Base-by-base conservation (phyloP, 257 asterid genomes). In the Solanum ahanhuiri region DNA sequence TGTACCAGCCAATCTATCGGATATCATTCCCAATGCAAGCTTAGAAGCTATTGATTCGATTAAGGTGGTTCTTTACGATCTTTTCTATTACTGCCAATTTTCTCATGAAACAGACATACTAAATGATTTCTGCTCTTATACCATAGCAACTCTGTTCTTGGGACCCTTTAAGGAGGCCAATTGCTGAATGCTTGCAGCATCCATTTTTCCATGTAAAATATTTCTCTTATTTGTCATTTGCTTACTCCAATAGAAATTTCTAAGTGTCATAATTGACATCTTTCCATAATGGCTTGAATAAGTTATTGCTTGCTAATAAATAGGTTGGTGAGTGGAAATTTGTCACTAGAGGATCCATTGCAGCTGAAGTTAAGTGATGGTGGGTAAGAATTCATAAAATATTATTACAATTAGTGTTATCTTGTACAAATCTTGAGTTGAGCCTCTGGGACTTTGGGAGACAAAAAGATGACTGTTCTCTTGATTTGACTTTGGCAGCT, bases 131-230 rank as follows among this genome's bases (percentile, higher is more conserved):
- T 43, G 5, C 51, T 43, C 15, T 43, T 15, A 43, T 14, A 48
- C 58, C 12, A 33, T 93, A 96, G 98, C 95, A 95, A 94, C 96
- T 96, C 73, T 92, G 91, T 84, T 93, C 99, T 9, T 96, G 99
- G 98, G 98, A 96, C 91, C 97, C 98, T 22, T 87, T 89, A 51
- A 91, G 92, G 93, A 92, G 99, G 91, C 98, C 98, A 81, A 91
- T 96, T 20, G 98, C 98, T 63, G n/a, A 11, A 64, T 96, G 99
- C 90, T 91, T 95, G 91, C 95, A 92, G 87, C 98, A 94, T 85
- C 97, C 97, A 1, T 96, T 96, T 89, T 96, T 96, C 89, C 93
- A 94, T 58, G 98, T 96, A 93, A 90, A 57, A 28, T 81, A 88
- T 67, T n/a, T 87, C 82, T 45, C 63, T 72, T 4, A 30, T 85